phyloP scores from a whole-genome alignment of 129 eudicot species.

The Cynara cardunculus region DNA sequence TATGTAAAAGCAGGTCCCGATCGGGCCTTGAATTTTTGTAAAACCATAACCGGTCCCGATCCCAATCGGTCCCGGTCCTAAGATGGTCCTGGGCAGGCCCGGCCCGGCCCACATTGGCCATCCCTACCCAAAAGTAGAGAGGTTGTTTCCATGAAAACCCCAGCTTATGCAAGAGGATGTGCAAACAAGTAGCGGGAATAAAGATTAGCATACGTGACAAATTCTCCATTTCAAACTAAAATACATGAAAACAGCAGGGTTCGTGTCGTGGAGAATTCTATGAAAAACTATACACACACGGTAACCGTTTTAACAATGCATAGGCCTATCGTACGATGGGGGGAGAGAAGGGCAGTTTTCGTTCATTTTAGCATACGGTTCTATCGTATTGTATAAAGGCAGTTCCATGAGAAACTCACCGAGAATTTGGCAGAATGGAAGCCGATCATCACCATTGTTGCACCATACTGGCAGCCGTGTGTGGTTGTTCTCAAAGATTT shows the following conservation, averaged over 20 bases:
- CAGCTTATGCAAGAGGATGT: not conserved
- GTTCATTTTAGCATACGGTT: slow-evolving; percentile 89
- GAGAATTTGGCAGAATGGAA: slow-evolving; percentile 87
- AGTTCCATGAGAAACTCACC: slow-evolving; percentile 94
- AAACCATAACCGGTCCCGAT: no score
- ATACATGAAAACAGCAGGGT: not conserved
- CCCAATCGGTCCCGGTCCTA: no score
- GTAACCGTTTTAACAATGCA: slow-evolving; percentile 42
- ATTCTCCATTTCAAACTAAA: not conserved
- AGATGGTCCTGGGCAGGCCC: no score
- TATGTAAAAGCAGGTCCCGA: no score
- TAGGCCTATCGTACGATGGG: slow-evolving; percentile 88
- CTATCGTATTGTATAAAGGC: slow-evolving; percentile 82
- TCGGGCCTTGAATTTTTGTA: no score
- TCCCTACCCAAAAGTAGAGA: not conserved
- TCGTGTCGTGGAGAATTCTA: not conserved
- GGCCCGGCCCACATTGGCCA: no score
- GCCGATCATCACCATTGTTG: slow-evolving; percentile 55
- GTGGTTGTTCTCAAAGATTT: slow-evolving; percentile 67
- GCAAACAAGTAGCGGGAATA: not conserved
- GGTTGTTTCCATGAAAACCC: not conserved
- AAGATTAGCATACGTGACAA: not conserved
- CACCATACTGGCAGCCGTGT: slow-evolving; percentile 91
- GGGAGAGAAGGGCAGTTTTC: slow-evolving; percentile 95
- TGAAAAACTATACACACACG: not conserved